These are phyloP conservation scores for Xylaria hypoxylon DNA, from an alignment of 2,329 filamentous ascomycete species.

Conservation along the genomic window DNA sequence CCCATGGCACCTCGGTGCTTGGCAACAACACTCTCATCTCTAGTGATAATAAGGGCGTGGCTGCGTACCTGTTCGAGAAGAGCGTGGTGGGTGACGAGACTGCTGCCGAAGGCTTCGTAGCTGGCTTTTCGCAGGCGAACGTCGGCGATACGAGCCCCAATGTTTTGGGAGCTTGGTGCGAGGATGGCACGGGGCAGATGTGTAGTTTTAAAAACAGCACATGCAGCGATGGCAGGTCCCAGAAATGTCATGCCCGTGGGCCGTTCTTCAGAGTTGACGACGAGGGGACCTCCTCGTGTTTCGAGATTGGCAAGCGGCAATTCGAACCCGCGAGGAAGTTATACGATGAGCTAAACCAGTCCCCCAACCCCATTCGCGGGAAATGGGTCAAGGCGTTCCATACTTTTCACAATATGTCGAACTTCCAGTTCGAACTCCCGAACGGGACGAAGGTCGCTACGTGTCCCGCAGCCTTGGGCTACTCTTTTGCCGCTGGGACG, in stretches of 20 bases:
- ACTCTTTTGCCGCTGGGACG: constrained; percentile 92
- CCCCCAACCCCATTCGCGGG: constrained; percentile 66
- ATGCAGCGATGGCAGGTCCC: constrained; percentile 75
- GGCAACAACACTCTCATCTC: constrained; percentile 92
- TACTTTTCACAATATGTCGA: constrained; percentile 84
- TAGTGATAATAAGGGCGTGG: constrained; percentile 97
- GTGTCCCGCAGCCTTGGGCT: constrained; percentile 88
- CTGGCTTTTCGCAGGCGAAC: constrained; percentile 91
- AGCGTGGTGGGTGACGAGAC: constrained; percentile 65
- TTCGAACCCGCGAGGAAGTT: constrained; percentile 58
- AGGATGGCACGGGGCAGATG: constrained; percentile 79
- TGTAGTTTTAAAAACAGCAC: constrained; percentile 87
- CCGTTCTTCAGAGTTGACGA: constrained; percentile 76
- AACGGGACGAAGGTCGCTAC: constrained; percentile 79
- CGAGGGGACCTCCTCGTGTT: constrained; percentile 78
- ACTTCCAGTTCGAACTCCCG: constrained; percentile 77
- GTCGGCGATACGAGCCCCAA: constrained; percentile 94
- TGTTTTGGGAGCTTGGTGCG: constrained; percentile 86
- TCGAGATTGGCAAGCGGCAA: constrained; percentile 81
- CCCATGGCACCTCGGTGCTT: constrained; percentile 90
- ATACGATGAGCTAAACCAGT: constrained; percentile 65
- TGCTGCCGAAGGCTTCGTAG: constrained; percentile 78
- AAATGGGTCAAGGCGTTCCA: constrained; percentile 83
- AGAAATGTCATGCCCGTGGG: constrained; percentile 79
- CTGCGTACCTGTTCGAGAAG: constrained; percentile 85